Evolutionary conservation across 495 filamentous ascomycete species (phyloP), one percentile per base, ranked within the genome.

Genomic region (Cercophora sp.): DNA sequence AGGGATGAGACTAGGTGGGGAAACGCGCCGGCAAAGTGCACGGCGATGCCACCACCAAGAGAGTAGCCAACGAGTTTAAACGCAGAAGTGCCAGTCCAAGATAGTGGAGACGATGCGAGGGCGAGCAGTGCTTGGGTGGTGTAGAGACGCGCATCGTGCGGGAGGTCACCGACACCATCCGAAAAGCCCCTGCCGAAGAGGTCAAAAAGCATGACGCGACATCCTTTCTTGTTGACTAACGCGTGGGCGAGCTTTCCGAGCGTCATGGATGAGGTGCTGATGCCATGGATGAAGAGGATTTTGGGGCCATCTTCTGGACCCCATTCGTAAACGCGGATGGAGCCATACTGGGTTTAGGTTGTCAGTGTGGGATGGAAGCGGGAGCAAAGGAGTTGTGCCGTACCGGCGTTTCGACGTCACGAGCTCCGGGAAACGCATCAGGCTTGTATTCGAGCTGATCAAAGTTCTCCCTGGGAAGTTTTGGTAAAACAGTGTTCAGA

Each of bases 251-350:
- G 58, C 31, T 75, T 75, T 32, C 81, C 79, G 2, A 94, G 72
- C 3, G 88, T 79, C 57, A 87, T 77, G 66, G 85, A 87, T 2
- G 92, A 87, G 1, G 87, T 97, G 44, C 81, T 86, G 60, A 95
- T 94, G 23, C 92, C 92, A 63, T 95, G 91, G 18, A 96, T 70
- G 19, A 96, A 70, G 29, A 96, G 59, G 1, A 95, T 86, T 62
- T 90, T 96, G 18, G 77, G 70, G 3, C 91, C 91, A 44, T 81
- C 66, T 50, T 84, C 79, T n/a, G 89, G 89, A 8, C 92, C 92
- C 75, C 84, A 96, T 76, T 97, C 92, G 63, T 96, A 95, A 10
- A 91, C 86, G 31, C 88, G 73, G 22, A 90, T 85, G 22, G 77
- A 82, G 18, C 92, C 91, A 58, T 91, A 95, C 51, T 90, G 79